Evolutionary conservation across 768 basidiomycete species (phyloP).

Genomic region (Boletus rex-veris): DNA sequence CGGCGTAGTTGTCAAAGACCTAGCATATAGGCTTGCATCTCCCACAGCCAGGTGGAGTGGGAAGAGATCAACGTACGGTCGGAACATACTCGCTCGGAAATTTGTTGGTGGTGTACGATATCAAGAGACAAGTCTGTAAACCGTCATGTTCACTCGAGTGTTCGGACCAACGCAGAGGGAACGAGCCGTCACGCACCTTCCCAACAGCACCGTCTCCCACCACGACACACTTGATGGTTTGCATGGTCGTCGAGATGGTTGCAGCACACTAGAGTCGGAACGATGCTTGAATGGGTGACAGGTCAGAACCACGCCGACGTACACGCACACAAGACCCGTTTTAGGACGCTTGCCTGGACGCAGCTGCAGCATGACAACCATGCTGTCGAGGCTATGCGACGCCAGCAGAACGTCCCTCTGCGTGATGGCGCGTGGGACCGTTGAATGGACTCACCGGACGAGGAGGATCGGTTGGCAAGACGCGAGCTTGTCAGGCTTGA

Average conservation of each 20-base stretch:
- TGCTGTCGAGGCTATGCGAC: conserved; percentile 24
- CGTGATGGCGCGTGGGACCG: conserved; percentile 1
- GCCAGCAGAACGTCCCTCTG: conserved; percentile 7
- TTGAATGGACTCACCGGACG: conserved; percentile 21
- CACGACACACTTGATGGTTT: conserved; percentile 97
- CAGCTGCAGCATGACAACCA: conserved; percentile 33
- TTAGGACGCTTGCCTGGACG: conserved; percentile 15
- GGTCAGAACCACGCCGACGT: conserved; percentile 19
- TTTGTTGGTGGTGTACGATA: conserved; percentile 97
- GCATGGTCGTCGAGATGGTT: conserved; percentile 50
- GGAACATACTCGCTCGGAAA: conserved; percentile 99
- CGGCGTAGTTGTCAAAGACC: conserved; percentile 98
- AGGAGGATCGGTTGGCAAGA: conserved; percentile 14
- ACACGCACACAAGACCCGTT: conserved; percentile 26
- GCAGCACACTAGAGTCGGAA: conserved; percentile 12
- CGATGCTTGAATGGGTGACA: conserved; percentile 10
- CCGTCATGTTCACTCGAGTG: conserved; percentile 3
- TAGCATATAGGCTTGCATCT: conserved; percentile 33
- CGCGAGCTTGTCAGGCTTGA: conserved; percentile 22
- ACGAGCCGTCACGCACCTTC: conserved; percentile 61
- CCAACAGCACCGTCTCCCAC: conserved; percentile 98
- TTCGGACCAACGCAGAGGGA: not conserved
- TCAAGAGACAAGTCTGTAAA: conserved; percentile 85
- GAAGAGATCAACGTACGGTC: conserved; percentile 59
- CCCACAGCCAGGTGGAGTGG: conserved; percentile 1